Base-by-base conservation (phyloP, 106 monocot genomes). In the Allium sativum region DNA sequence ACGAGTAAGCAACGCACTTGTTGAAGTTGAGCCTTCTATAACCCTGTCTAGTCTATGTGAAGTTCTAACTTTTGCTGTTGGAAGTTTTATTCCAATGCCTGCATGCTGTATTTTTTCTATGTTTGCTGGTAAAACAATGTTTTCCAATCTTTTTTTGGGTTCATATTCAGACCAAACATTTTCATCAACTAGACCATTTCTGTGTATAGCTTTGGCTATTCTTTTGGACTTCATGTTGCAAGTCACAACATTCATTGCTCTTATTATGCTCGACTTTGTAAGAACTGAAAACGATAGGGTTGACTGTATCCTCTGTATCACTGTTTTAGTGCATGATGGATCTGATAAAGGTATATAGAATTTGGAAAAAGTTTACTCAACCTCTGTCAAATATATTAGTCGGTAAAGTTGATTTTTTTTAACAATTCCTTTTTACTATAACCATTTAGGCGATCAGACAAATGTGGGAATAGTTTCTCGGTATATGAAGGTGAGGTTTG, bases 11-110 rank as follows among this genome's bases (percentile, higher is more conserved):
- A 82, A 78, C 69, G 96, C 96, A 54, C 77, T 98, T 47, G 87
- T 72, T 68, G 96, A 91, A 82, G 96, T 90, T 69, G 96, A 91
- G 46, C 96, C 96, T 31, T 98, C 96, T 14, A 88, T 98, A 73
- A 91, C 87, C 15, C 84, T 98, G 56, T 87, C 96, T 44, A 90
- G 96, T 72, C 54, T 98, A 13, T 81, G 82, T 62, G 96, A 98
- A 76, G 79, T 91, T 76, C 52, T 88, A 17, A 87, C 96, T 45
- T 98, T 98, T 78, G 91, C 91, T 61, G 87, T 87, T 76, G 87
- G 87, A 67, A 85, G 84, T 69, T 77, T 88, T 66, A 91, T 79
- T 67, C 91, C 96, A 13, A 98, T 91, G 96, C 96, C 96, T 42
- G 96, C 96, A 48, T 79, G 82, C 70, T 79, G 96, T 59, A 77